A percentile compares a stretch with the other conserved stretches of the same genome.
Conservation (phyloP, 306 rosid genomes). For the Albizia julibrissin region DNA sequence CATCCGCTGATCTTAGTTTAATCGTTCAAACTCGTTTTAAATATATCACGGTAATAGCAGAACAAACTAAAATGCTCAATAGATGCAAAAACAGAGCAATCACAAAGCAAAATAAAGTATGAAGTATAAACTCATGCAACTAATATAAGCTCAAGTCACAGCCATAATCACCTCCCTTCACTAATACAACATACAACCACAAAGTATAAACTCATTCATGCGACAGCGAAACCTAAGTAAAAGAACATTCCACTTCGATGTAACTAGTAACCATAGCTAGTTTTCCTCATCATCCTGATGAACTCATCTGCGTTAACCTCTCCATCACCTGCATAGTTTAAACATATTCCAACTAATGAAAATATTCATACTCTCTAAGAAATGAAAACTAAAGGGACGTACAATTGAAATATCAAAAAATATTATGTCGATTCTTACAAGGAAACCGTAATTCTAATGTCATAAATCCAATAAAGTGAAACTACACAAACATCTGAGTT, state of each 20-base stretch:
- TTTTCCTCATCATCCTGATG: constrained; percentile 50
- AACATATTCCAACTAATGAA: not conserved
- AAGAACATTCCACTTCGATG: not conserved
- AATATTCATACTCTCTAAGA: not conserved
- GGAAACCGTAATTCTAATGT: not conserved
- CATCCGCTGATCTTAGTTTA: not conserved
- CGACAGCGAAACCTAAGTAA: not conserved
- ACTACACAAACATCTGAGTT: not conserved
- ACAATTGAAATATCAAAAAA: not conserved
- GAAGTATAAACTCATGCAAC: no score
- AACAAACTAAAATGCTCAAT: not conserved
- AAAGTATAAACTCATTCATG: not conserved
- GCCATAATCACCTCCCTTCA: not conserved
- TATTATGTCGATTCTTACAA: not conserved
- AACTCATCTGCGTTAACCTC: constrained; percentile 52
- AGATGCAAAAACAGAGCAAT: not conserved
- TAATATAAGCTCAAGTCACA: not conserved
- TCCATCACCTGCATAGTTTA: constrained; percentile 47
- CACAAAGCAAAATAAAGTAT: not conserved
- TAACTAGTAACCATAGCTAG: constrained; percentile 34
- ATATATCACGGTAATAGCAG: not conserved
- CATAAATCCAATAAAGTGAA: not conserved
- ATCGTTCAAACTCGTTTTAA: not conserved
- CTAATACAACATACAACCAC: not conserved
- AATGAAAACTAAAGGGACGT: not conserved